These are phyloP conservation scores for Oryza glaberrima DNA, from an alignment of 176 grass and related monocot genomes.

Conservation along the genomic window DNA sequence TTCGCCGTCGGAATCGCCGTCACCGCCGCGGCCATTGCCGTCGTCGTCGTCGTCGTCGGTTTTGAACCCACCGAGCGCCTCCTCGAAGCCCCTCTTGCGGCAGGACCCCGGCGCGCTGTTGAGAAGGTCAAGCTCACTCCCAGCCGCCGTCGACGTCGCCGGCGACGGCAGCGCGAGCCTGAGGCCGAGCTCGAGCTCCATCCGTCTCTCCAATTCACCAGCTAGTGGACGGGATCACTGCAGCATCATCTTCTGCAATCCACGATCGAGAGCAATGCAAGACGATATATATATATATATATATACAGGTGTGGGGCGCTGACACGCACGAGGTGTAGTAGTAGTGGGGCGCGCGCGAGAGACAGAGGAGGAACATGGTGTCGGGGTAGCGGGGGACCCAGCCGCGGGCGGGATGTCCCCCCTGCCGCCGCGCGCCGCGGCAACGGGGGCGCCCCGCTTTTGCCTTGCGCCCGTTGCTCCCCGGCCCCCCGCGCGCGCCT, in stretches of 20 bases:
- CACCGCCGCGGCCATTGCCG: background rate
- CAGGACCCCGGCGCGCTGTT: background rate
- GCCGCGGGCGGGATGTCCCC: constrained; percentile 32
- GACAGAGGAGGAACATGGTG: constrained; percentile 43
- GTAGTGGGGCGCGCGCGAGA: too few species aligned
- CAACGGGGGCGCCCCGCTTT: background rate
- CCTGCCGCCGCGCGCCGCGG: constrained; percentile 11
- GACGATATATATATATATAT: background rate
- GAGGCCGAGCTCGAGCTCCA: constrained; percentile 66
- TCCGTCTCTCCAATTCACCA: background rate
- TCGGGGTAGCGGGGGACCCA: constrained; percentile 47
- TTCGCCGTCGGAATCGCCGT: background rate
- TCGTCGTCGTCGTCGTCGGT: background rate
- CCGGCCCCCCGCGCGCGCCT: background rate
- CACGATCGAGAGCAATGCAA: background rate
- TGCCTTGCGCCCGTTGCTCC: too few species aligned
- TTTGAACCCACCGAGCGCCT: constrained; percentile 28
- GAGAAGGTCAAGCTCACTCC: background rate
- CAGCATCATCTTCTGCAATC: too few species aligned
- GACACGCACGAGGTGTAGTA: background rate
- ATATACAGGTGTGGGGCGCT: constrained; percentile 20
- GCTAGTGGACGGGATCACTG: background rate
- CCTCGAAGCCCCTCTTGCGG: constrained; percentile 48
- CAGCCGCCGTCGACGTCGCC: background rate
- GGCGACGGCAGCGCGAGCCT: constrained; percentile 54